Conservation (phyloP, 805 yeast species). For the Candida alai region DNA sequence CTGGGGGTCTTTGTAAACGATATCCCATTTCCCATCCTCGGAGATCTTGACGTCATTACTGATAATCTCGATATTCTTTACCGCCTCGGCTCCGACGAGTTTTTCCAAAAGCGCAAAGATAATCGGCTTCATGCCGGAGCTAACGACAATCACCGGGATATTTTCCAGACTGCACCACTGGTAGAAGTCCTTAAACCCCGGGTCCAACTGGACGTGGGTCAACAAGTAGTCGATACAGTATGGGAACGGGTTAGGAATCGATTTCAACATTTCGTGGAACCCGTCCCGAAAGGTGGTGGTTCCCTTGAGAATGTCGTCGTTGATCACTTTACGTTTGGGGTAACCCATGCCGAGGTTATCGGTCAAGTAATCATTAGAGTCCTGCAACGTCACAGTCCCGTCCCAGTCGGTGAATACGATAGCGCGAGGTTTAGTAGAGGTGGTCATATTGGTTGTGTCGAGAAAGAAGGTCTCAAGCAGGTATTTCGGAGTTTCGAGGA, state of each 20-base stretch:
- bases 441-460: conserved; percentile 6
- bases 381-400: conserved; percentile 95
- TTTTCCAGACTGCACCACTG: conserved; percentile 68
- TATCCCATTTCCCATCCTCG: conserved; percentile 69
- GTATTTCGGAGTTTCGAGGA: too few species aligned
- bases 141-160: conserved; percentile 83
- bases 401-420: conserved; percentile 97
- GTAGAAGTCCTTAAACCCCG: conserved; percentile 82
- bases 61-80: conserved; percentile 69
- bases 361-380: conserved; percentile 88
- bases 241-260: conserved; percentile 70
- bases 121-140: conserved; percentile 92
- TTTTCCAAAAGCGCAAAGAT: conserved; percentile 71
- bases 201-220: conserved; percentile 70
- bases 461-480: too few species aligned
- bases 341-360: conserved; percentile 86
- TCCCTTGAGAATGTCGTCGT: conserved; percentile 69
- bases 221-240: conserved; percentile 74
- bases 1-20: conserved; percentile 74
- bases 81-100: conserved; percentile 75
- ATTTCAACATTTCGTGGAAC: conserved; percentile 78
- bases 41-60: conserved; percentile 69
- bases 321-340: conserved; percentile 59
- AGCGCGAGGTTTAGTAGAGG: conserved; percentile 40
- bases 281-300: conserved; percentile 74